Conservation (phyloP, 2,329 filamentous ascomycete species). For the Oidium heveae region DNA sequence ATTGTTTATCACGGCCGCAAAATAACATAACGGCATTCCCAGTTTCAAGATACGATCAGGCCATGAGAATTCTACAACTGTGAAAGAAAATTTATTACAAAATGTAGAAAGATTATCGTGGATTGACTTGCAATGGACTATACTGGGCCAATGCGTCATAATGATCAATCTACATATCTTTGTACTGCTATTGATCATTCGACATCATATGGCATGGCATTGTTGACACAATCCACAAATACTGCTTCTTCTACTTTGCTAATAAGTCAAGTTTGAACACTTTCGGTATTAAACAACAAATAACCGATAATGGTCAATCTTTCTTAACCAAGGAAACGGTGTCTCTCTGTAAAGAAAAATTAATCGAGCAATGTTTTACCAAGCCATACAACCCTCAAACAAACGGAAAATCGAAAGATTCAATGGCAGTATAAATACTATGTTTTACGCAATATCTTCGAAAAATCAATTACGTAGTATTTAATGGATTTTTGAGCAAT, state of each 20-base stretch:
- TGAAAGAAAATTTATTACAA: neutral
- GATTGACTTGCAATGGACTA: neutral
- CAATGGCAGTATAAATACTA: too few relatives aligned
- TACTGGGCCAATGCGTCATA: neutral
- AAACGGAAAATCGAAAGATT: too few relatives aligned
- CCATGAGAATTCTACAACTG: too few relatives aligned
- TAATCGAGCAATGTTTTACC: too few relatives aligned
- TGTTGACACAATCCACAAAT: neutral
- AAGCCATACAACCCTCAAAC: too few relatives aligned
- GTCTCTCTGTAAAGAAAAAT: too few relatives aligned
- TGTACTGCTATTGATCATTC: neutral
- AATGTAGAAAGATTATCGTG: neutral
- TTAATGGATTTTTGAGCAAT: too few relatives aligned
- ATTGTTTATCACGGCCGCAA: neutral
- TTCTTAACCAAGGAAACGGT: too few relatives aligned
- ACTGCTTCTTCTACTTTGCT: neutral
- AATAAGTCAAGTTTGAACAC: neutral
- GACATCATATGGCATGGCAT: neutral
- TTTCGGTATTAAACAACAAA: neutral
- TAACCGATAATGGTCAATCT: neutral
- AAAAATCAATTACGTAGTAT: too few relatives aligned
- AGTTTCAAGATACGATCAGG: neutral
- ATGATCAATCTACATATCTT: neutral
- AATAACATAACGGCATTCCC: neutral
- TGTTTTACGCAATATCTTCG: too few relatives aligned